These are phyloP conservation scores for Panellus pusillus DNA, from an alignment of 768 basidiomycete species.

Conservation along the genomic window DNA sequence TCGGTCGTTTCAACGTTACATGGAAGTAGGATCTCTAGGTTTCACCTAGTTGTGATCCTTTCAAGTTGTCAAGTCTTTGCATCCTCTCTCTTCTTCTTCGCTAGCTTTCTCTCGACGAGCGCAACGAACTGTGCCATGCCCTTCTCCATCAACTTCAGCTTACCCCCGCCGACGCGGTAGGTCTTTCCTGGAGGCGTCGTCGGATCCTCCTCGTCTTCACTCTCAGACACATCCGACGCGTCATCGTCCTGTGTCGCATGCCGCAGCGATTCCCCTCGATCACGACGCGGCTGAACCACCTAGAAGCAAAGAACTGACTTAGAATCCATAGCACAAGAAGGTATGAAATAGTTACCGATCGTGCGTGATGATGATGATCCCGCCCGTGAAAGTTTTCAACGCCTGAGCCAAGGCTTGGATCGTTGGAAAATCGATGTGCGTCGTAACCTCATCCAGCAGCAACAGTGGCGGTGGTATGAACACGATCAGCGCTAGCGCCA, in stretches of 20 bases:
- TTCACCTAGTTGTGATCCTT: background rate
- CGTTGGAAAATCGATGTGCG: slow-evolving; percentile 67
- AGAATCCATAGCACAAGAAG: background rate
- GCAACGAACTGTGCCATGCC: slow-evolving; percentile 26
- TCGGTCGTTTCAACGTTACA: too few species aligned
- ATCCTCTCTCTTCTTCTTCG: slow-evolving; percentile 18
- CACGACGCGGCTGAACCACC: slow-evolving; percentile 26
- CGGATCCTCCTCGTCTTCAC: slow-evolving; percentile 15
- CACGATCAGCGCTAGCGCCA: slow-evolving; percentile 57
- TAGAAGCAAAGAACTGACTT: background rate
- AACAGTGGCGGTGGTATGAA: slow-evolving; percentile 55
- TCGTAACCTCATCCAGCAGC: slow-evolving; percentile 61
- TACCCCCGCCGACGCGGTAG: slow-evolving; percentile 25
- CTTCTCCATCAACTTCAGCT: slow-evolving; percentile 24
- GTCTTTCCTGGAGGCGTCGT: slow-evolving; percentile 18
- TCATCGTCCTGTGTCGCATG: slow-evolving; percentile 26
- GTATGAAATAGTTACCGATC: slow-evolving; percentile 39
- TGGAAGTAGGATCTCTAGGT: too few species aligned
- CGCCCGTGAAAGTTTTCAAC: slow-evolving; percentile 52
- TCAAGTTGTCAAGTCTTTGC: slow-evolving; percentile 5
- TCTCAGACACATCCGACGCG: slow-evolving; percentile 21
- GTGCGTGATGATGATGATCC: slow-evolving; percentile 64
- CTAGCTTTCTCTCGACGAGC: slow-evolving; percentile 24
- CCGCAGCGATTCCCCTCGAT: slow-evolving; percentile 25
- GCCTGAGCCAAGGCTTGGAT: slow-evolving; percentile 55